phyloP scores from a whole-genome alignment of 352 stramenopile genomes.

The Phytophthora sansomeana region DNA sequence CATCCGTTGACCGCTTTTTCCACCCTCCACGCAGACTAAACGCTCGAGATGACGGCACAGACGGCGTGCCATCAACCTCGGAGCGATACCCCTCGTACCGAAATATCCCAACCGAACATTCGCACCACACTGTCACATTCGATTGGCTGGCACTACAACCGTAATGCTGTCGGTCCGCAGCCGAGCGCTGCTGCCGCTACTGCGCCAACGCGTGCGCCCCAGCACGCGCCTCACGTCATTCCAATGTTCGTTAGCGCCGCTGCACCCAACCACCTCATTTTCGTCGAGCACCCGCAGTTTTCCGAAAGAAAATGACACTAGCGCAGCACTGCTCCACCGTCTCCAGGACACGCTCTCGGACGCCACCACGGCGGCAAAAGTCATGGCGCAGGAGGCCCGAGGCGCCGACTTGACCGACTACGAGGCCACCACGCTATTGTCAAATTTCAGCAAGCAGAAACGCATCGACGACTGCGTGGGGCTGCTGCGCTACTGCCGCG shows the following conservation, averaged over 20 bases:
- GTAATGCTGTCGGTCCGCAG: neutral
- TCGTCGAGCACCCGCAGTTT: neutral
- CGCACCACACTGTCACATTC: neutral
- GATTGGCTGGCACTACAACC: neutral
- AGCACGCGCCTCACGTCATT: neutral
- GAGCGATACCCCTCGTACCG: neutral
- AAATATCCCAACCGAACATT: neutral
- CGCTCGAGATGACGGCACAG: neutral
- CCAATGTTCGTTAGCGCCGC: neutral
- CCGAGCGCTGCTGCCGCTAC: neutral
- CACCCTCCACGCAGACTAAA: neutral
- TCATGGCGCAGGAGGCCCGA: slow-evolving; percentile 1
- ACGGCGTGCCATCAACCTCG: neutral
- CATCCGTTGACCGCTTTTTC: neutral
- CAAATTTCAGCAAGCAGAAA: slow-evolving; percentile 4
- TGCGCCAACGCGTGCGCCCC: neutral
- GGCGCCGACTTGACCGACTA: neutral
- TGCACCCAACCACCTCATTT: neutral
- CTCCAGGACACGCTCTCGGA: slow-evolving; percentile 4
- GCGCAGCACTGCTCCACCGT: neutral
- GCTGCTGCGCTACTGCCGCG: slow-evolving; percentile 9
- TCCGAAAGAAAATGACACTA: slow-evolving; percentile 8
- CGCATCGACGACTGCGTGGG: neutral
- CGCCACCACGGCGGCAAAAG: neutral
- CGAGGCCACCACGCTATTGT: slow-evolving; percentile 5